A percentile compares a stretch with the other conserved stretches of the same genome.
Conservation (phyloP, 1,284 basidiomycete species). For the Austroboletus niveus region DNA sequence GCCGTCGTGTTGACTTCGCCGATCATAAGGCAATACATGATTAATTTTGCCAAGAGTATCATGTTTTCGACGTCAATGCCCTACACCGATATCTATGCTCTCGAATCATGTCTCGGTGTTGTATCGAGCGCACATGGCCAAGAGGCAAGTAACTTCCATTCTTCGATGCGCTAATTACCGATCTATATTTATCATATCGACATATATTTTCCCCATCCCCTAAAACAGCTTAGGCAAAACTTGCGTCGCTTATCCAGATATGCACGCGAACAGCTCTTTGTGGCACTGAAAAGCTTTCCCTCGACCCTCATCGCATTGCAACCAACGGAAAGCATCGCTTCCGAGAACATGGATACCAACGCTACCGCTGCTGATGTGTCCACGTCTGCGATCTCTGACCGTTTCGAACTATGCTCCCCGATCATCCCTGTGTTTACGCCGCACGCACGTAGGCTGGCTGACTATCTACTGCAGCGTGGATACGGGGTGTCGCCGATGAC, state of each 20-base stretch:
- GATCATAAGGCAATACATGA: conserved; percentile 48
- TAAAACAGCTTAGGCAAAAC: conserved; percentile 18
- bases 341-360: not conserved
- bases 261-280: conserved; percentile 9
- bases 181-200: not conserved
- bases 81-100: conserved; percentile 45
- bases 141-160: conserved; percentile 17
- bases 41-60: conserved; percentile 61
- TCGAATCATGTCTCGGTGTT: conserved; percentile 30
- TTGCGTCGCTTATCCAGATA: conserved; percentile 10
- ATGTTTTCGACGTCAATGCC: conserved; percentile 53
- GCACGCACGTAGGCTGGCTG: not conserved
- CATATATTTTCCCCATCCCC: not conserved
- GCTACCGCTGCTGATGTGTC: no score
- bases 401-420: conserved; percentile 12
- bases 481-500: conserved; percentile 15
- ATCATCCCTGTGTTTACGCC: conserved; percentile 22
- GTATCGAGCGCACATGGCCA: conserved; percentile 14
- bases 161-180: not conserved
- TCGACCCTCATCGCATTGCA: conserved; percentile 8
- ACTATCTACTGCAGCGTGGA: conserved; percentile 13
- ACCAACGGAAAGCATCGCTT: not conserved
- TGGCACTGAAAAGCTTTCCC: conserved; percentile 9
- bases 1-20: conserved; percentile 52
- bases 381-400: not conserved